A percentile compares a stretch with the other conserved stretches of the same genome.
Conservation (phyloP, 1,284 basidiomycete genomes). For the Psilocybe mexicana region DNA sequence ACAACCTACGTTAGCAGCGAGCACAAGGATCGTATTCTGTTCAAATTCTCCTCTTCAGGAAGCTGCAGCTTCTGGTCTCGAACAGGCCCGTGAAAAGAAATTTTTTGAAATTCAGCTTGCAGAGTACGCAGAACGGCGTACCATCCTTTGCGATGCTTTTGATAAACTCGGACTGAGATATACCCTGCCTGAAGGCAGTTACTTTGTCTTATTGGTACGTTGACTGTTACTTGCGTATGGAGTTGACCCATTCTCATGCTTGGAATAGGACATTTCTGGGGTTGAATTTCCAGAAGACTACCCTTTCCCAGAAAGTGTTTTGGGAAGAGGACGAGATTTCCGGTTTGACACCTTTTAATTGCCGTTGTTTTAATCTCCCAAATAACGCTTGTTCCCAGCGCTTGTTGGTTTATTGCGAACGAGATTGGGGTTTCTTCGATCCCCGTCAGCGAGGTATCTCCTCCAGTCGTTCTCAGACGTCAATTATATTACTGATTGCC, state of each 20-base stretch:
- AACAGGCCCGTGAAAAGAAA: conserved; percentile 66
- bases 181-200: conserved; percentile 84
- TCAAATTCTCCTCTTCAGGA: conserved; percentile 92
- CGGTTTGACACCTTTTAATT: conserved; percentile 45
- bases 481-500: neutral
- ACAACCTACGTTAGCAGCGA: conserved; percentile 84
- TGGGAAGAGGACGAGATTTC: conserved; percentile 88
- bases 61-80: conserved; percentile 85
- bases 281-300: conserved; percentile 85
- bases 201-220: conserved; percentile 83
- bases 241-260: conserved; percentile 9
- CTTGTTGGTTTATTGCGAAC: conserved; percentile 89
- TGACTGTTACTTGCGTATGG: conserved; percentile 3
- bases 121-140: conserved; percentile 84
- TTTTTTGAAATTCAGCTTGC: conserved; percentile 82
- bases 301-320: conserved; percentile 74
- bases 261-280: conserved; percentile 72
- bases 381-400: conserved; percentile 42
- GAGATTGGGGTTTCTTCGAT: conserved; percentile 90
- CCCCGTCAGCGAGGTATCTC: conserved; percentile 84
- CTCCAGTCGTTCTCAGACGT: neutral
- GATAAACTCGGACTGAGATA: conserved; percentile 88
- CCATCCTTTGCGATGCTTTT: conserved; percentile 75
- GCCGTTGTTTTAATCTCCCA: neutral
- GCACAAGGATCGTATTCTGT: conserved; percentile 94